Evolutionary conservation across 2,329 filamentous ascomycete species (phyloP).

Genomic region (Chrysoporthe puriensis): DNA sequence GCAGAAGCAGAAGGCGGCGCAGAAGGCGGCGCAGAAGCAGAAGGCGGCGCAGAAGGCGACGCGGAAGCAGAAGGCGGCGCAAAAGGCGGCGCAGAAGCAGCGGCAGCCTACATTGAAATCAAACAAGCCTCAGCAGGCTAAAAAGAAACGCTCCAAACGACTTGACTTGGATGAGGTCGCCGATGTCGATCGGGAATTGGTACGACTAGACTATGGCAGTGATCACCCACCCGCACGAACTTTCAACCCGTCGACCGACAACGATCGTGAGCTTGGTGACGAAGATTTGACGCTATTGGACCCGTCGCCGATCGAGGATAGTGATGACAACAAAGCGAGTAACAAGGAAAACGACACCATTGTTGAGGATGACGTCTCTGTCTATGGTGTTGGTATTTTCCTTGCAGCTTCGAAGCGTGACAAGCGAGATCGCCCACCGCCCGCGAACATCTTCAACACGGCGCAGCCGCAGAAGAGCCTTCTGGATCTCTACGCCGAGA

Average conservation of each 20-base stretch:
- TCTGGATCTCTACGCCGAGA: constrained; percentile 10
- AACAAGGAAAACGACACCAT: not conserved
- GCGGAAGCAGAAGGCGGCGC: not conserved
- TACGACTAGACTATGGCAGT: not conserved
- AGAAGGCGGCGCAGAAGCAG: too few species aligned
- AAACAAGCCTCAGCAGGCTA: not conserved
- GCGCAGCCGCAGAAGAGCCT: not conserved
- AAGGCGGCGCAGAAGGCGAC: not conserved
- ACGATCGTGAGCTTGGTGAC: constrained; percentile 18
- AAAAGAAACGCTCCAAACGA: not conserved
- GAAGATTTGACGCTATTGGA: constrained; percentile 17
- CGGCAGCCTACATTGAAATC: not conserved
- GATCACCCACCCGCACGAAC: not conserved
- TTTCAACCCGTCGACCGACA: constrained; percentile 20
- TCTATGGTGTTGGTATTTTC: constrained; percentile 19
- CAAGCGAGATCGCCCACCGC: not conserved
- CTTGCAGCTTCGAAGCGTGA: not conserved
- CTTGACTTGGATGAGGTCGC: not conserved
- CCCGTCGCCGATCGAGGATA: not conserved
- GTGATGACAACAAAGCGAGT: not conserved
- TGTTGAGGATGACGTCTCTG: not conserved
- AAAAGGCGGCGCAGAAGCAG: not conserved
- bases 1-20: not conserved
- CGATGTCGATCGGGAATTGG: not conserved
- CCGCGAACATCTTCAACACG: not conserved